Conservation (phyloP, 1,139 yeast species). For the Kodamaea arcana region DNA sequence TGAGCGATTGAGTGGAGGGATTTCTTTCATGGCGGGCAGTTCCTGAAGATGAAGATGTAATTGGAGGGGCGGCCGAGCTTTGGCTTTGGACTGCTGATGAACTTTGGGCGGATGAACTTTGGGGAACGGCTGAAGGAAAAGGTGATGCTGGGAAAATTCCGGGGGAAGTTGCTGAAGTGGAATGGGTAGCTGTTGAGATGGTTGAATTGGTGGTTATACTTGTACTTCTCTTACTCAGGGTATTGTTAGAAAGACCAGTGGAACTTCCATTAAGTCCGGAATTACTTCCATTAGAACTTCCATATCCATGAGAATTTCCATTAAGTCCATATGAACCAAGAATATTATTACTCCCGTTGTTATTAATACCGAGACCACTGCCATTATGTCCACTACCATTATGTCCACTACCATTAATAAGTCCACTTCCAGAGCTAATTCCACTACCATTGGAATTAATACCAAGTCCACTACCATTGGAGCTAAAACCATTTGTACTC, state of each 20-base stretch:
- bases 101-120: no score
- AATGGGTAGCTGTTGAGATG: background rate
- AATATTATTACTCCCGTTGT: no score
- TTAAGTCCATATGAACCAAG: background rate
- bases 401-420: slow-evolving; percentile 2
- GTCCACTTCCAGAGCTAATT: slow-evolving; percentile 1
- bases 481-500: background rate
- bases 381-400: slow-evolving; percentile 1
- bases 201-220: background rate
- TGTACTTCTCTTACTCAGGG: background rate
- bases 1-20: slow-evolving; percentile 13
- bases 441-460: slow-evolving; percentile 4
- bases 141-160: background rate
- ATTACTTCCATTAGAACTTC: background rate
- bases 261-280: no score
- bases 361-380: background rate
- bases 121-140: no score
- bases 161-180: background rate
- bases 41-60: slow-evolving; percentile 1
- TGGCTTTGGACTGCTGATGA: no score
- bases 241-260: no score
- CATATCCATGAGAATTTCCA: background rate
- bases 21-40: slow-evolving; percentile 7
- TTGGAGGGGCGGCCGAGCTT: slow-evolving; percentile 3
- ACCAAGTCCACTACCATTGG: slow-evolving; percentile 2